These are phyloP conservation scores for Candida silvatica DNA, from an alignment of 805 yeast genomes.

Conservation along the genomic window DNA sequence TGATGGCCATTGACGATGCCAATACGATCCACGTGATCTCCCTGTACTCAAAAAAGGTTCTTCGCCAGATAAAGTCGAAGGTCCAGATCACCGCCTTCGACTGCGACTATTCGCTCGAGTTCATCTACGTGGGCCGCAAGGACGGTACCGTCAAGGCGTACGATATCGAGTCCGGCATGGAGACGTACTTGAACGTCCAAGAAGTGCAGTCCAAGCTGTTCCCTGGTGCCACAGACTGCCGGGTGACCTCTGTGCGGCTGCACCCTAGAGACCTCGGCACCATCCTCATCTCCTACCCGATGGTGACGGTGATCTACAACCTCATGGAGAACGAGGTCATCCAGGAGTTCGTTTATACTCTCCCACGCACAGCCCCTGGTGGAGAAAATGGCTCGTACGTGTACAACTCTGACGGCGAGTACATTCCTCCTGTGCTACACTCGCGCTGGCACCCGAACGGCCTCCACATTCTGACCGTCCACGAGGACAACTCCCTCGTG, in stretches of 20 bases:
- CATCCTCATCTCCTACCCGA: constrained; percentile 63
- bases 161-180: constrained; percentile 71
- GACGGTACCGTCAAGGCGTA: constrained; percentile 67
- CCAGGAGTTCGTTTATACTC: constrained; percentile 47
- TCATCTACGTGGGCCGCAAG: constrained; percentile 71
- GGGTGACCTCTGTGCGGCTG: constrained; percentile 61
- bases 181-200: constrained; percentile 59
- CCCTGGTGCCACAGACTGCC: constrained; percentile 40
- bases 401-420: constrained; percentile 17
- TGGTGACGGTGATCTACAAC: constrained; percentile 62
- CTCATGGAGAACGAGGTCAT: constrained; percentile 52
- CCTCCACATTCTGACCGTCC: constrained; percentile 68
- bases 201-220: constrained; percentile 61
- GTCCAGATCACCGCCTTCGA: constrained; percentile 62
- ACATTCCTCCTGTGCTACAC: constrained; percentile 26
- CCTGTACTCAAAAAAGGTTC: constrained; percentile 48
- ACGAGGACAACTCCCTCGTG: constrained; percentile 75
- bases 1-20: constrained; percentile 60
- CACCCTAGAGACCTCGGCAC: constrained; percentile 88
- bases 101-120: constrained; percentile 82
- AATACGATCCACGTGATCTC: constrained; percentile 65
- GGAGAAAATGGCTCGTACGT: constrained; percentile 38
- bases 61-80: constrained; percentile 55
- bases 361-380: constrained; percentile 66
- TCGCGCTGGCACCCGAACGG: constrained; percentile 93